Conservation (phyloP, 2,329 filamentous ascomycete genomes). For the Apiospora sp. region DNA sequence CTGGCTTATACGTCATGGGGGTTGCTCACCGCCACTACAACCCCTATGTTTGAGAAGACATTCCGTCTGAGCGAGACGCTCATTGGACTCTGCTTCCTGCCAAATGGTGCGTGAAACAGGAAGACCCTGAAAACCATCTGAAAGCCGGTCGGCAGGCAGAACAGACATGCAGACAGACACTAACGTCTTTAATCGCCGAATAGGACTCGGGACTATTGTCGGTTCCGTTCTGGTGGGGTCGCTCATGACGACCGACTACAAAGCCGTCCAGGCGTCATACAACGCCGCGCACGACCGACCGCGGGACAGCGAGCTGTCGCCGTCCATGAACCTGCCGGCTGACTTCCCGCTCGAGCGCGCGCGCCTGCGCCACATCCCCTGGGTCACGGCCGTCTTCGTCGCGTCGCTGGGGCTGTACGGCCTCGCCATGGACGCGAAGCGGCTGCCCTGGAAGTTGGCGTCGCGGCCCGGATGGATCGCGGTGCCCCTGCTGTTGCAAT, state of each 20-base stretch:
- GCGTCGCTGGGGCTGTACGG: slow-evolving; percentile 46
- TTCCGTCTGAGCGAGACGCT: slow-evolving; percentile 25
- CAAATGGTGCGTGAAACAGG: slow-evolving; percentile 23
- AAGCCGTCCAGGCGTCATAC: too few species aligned
- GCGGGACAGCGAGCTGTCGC: slow-evolving; percentile 35
- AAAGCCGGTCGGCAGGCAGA: too few species aligned
- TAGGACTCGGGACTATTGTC: slow-evolving; percentile 51
- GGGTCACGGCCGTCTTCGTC: slow-evolving; percentile 48
- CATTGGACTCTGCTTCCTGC: slow-evolving; percentile 26
- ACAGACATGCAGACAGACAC: neutral
- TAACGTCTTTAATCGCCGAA: neutral
- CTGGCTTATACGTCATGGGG: slow-evolving; percentile 45
- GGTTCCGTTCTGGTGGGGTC: too few species aligned
- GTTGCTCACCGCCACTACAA: slow-evolving; percentile 50
- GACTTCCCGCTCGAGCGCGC: slow-evolving; percentile 54
- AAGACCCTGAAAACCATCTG: neutral
- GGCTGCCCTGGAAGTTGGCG: neutral
- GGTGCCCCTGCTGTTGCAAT: slow-evolving; percentile 40
- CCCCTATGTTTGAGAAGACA: slow-evolving; percentile 39
- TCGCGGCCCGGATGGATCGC: slow-evolving; percentile 36
- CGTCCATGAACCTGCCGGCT: slow-evolving; percentile 35
- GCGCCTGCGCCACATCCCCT: slow-evolving; percentile 48
- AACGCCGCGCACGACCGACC: slow-evolving; percentile 39
- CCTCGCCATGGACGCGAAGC: neutral
- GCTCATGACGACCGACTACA: too few species aligned